phyloP scores from a whole-genome alignment of 78 protist species.

The Bodo saltans region DNA sequence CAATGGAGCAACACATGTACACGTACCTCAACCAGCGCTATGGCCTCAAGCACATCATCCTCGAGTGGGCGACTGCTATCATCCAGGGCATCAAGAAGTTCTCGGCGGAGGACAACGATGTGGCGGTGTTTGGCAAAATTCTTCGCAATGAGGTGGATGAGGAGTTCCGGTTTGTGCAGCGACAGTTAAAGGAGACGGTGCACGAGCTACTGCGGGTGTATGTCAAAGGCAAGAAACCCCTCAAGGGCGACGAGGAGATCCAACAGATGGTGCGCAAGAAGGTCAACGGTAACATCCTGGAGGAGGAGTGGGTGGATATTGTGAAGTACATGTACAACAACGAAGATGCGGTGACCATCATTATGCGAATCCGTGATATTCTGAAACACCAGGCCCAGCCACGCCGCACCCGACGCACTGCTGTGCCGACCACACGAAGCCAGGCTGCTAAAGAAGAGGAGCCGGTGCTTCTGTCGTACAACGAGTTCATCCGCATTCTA shows the following conservation, averaged over 20 bases:
- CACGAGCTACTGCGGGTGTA: slow-evolving; percentile 28
- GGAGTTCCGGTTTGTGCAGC: slow-evolving; percentile 30
- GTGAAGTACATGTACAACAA: slow-evolving; percentile 43
- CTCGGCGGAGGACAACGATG: slow-evolving; percentile 36
- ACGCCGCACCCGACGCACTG: background rate
- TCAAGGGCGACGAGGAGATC: slow-evolving; percentile 29
- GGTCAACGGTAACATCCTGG: slow-evolving; percentile 6
- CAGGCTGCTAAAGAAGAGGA: background rate
- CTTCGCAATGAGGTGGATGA: slow-evolving; percentile 44
- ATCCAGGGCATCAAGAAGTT: background rate
- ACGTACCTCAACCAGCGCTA: slow-evolving; percentile 39
- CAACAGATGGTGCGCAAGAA: background rate
- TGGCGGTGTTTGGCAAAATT: slow-evolving; percentile 38
- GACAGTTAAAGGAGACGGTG: slow-evolving; percentile 40
- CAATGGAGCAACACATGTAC: slow-evolving; percentile 40
- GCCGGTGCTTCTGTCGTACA: background rate
- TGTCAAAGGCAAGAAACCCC: slow-evolving; percentile 1
- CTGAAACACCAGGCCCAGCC: slow-evolving; percentile 12
- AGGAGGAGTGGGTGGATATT: slow-evolving; percentile 46
- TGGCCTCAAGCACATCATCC: slow-evolving; percentile 25
- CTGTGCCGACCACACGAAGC: background rate
- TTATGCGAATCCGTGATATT: slow-evolving; percentile 13
- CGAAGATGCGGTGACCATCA: slow-evolving; percentile 38
- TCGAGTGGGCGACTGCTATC: slow-evolving; percentile 28
- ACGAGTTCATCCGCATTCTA: slow-evolving; percentile 19